These are phyloP conservation scores for Nyctanthes arbortristis DNA, from an alignment of 257 asterid species.

Conservation along the genomic window DNA sequence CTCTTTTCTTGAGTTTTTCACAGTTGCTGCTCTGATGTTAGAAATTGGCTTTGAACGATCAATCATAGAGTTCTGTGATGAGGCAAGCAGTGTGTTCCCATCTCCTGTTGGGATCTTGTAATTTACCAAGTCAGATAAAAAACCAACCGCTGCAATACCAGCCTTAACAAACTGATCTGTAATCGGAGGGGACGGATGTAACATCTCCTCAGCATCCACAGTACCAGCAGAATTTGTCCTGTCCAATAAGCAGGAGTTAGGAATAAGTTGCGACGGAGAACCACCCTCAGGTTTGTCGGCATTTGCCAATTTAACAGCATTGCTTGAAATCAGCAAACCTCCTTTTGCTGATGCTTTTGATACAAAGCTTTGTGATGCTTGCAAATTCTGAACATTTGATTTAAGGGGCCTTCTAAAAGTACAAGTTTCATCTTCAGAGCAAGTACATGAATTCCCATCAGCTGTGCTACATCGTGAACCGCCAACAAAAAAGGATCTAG, in stretches of 20 bases:
- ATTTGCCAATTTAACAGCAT: conserved; percentile 43
- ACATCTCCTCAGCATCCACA: conserved; percentile 28
- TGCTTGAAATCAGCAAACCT: conserved; percentile 46
- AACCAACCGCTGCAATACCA: conserved; percentile 84
- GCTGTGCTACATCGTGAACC: conserved; percentile 43
- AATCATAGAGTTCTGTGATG: conserved; percentile 44
- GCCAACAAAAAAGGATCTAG: conserved; percentile 40
- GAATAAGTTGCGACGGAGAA: conserved; percentile 35
- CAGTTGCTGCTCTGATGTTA: conserved; percentile 37
- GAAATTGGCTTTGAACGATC: conserved; percentile 52
- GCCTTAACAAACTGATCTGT: conserved; percentile 79
- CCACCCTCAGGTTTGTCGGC: conserved; percentile 32
- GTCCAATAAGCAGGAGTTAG: conserved; percentile 29
- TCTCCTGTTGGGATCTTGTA: conserved; percentile 64
- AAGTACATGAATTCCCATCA: conserved; percentile 82
- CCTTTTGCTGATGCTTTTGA: conserved; percentile 53
- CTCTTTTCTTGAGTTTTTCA: conserved; percentile 43
- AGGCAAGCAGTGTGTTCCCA: conserved; percentile 42
- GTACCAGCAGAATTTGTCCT: conserved; percentile 40
- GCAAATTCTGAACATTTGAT: conserved; percentile 42
- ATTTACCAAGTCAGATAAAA: conserved; percentile 80
- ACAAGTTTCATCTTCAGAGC: conserved; percentile 76
- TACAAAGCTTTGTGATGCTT: conserved; percentile 39
- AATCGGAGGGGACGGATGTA: conserved; percentile 56
- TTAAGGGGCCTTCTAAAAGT: conserved; percentile 53